Evolutionary conservation across 169 alveolate genomes (phyloP).

Genomic region (Plasmodium berghei): DNA sequence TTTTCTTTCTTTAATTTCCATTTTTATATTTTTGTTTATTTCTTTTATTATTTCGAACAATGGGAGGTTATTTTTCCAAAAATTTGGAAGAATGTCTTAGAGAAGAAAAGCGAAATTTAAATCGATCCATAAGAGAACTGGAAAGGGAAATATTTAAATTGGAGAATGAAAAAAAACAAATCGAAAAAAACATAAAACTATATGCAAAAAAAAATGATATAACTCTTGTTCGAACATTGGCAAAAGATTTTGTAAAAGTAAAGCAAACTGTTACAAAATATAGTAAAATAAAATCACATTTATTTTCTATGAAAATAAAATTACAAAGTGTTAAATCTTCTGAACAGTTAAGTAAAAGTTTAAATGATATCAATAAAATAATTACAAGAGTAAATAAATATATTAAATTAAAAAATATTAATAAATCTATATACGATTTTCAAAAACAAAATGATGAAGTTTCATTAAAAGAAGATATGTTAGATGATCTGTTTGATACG

Average conservation of each 20-base stretch:
- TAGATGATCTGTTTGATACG: conserved; percentile 53
- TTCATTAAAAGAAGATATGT: conserved; percentile 51
- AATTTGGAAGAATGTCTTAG: conserved; percentile 41
- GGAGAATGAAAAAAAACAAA: conserved; percentile 31
- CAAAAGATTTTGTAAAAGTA: conserved; percentile 41
- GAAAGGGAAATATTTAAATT: conserved; percentile 56
- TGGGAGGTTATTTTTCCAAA: conserved; percentile 55
- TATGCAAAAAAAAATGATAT: conserved; percentile 29
- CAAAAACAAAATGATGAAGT: conserved; percentile 51
- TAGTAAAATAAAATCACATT: conserved; percentile 47
- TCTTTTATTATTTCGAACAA: neutral
- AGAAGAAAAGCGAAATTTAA: conserved; percentile 58
- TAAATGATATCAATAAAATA: conserved; percentile 20
- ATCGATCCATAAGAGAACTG: conserved; percentile 39
- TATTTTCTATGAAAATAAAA: conserved; percentile 60
- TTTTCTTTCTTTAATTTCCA: too few species aligned
- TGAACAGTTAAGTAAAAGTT: conserved; percentile 50
- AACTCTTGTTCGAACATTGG: conserved; percentile 23
- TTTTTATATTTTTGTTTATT: too few species aligned
- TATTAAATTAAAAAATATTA: conserved; percentile 15
- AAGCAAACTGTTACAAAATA: conserved; percentile 38
- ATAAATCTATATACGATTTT: conserved; percentile 37
- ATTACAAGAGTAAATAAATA: conserved; percentile 52
- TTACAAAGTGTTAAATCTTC: conserved; percentile 70
- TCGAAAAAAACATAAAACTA: conserved; percentile 45